Base-by-base conservation (phyloP, 2,329 filamentous ascomycete genomes). In the Byssochlamys sp. region DNA sequence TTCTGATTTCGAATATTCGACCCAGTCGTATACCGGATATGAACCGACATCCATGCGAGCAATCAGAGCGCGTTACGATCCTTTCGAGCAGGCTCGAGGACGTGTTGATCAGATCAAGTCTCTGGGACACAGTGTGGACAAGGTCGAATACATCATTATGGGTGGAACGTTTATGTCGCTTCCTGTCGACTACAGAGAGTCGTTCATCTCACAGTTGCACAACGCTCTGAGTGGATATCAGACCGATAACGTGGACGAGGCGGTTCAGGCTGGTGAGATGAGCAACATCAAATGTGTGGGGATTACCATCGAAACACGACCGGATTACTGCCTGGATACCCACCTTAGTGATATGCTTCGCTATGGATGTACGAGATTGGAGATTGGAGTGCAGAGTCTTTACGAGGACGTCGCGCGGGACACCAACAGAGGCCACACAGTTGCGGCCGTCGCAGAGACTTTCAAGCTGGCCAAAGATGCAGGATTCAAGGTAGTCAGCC, bases 141-240 rank as follows among this genome's bases (percentile, higher is more conserved):
- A 99, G 74, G 94, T 99, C 26, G 94, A 99, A 78, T 99, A 97
- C 74, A 99, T 99, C 70, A 96, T 99, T 71, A 99, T 99, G 94
- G 94, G 94, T 59, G 94, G 94, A 63, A 99, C 94, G 0, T 99
- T 99, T 75, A 99, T 99, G 95, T 97, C 92, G 2, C 77, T 99
- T 27, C 82, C 92, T 7, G 86, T 91, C 67, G 85, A 87, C 26
- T 99, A 99, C 73, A 82, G 94, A 28, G 90, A 99, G 60, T 85
- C 89, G 57, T 99, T 99, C 68, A 96, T 99, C 59, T 88, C 91
- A 0, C 92, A 96, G 69, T 81, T 99, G 54, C 94, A 99, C 77
- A 99, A 99, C 70, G 94, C 94, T 1, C 83, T 99, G 6, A 96
- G 91, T 63, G 94, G 94, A 6, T 99, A 99, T 71, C 90, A 95